phyloP scores from a whole-genome alignment of 2,329 filamentous ascomycete genomes.

The Pyrenophora tritici-repentis region DNA sequence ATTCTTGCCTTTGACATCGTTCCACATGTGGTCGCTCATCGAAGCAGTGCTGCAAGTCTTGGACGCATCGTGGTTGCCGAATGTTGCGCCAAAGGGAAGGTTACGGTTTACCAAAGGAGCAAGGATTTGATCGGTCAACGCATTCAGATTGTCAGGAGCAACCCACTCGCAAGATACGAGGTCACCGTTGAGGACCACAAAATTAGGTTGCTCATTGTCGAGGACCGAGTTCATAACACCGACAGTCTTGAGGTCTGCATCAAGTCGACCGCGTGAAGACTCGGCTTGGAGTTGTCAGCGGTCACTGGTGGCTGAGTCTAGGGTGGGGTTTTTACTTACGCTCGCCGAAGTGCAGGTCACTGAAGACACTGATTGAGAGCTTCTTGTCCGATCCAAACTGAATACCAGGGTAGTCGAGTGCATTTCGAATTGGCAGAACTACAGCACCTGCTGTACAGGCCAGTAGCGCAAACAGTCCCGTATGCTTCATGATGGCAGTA shows the following conservation, averaged over 20 bases:
- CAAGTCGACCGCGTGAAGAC: slow-evolving; percentile 8
- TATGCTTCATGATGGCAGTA: slow-evolving; percentile 24
- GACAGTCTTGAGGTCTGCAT: slow-evolving; percentile 63
- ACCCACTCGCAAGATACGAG: slow-evolving; percentile 67
- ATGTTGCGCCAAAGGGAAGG: slow-evolving; percentile 68
- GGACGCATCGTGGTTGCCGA: slow-evolving; percentile 69
- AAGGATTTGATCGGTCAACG: slow-evolving; percentile 31
- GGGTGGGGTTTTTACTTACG: slow-evolving; percentile 51
- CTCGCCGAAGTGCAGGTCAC: slow-evolving; percentile 74
- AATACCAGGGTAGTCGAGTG: slow-evolving; percentile 29
- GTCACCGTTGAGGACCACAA: slow-evolving; percentile 74
- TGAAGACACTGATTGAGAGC: slow-evolving; percentile 64
- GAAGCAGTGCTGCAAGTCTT: slow-evolving; percentile 30
- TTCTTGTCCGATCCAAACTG: slow-evolving; percentile 40
- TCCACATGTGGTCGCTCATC: slow-evolving; percentile 35
- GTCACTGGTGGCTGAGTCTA: no score
- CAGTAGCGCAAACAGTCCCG: slow-evolving; percentile 20
- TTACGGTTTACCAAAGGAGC: slow-evolving; percentile 58
- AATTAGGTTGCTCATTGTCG: slow-evolving; percentile 59
- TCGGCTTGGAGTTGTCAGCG: slow-evolving; percentile 18
- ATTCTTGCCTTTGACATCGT: slow-evolving; percentile 54
- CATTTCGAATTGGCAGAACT: not conserved
- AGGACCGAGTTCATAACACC: slow-evolving; percentile 64
- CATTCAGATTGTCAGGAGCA: slow-evolving; percentile 20
- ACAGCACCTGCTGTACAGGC: slow-evolving; percentile 8